Percentiles rank a stretch among this genome's conserved stretches.
Conservation (phyloP, 139 green algal genomes). For the Edaphochlamys debaryana region DNA sequence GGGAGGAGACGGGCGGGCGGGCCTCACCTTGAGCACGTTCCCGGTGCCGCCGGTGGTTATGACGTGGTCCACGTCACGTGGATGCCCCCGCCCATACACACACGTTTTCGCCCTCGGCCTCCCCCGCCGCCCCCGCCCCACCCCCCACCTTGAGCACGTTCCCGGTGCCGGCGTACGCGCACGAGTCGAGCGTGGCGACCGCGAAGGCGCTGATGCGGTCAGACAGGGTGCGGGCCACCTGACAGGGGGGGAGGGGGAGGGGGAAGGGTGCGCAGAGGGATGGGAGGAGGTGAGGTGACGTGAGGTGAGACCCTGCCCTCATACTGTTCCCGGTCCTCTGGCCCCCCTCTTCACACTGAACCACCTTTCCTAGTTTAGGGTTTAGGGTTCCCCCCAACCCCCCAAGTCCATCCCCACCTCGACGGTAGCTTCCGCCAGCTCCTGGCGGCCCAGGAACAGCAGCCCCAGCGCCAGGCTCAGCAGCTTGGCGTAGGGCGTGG, state of each 20-base stretch:
- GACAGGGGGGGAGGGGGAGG: not conserved
- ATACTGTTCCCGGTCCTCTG: too few species aligned
- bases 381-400: too few species aligned
- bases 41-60: slow-evolving; percentile 95
- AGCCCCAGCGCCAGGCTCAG: slow-evolving; percentile 92
- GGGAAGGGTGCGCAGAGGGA: not conserved
- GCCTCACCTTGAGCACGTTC: slow-evolving; percentile 93
- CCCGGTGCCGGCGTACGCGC: slow-evolving; percentile 95
- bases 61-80: too few species aligned
- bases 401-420: slow-evolving; percentile 89
- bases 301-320: too few species aligned
- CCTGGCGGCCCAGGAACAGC: slow-evolving; percentile 94
- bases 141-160: slow-evolving; percentile 94
- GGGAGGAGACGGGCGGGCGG: too few species aligned
- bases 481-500: slow-evolving; percentile 74
- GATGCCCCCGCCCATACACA: too few species aligned
- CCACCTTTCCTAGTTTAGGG: too few species aligned
- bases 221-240: slow-evolving; percentile 90
- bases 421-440: slow-evolving; percentile 91
- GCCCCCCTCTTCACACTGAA: not conserved
- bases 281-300: not conserved
- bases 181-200: slow-evolving; percentile 80
- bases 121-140: too few species aligned
- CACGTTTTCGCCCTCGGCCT: too few species aligned
- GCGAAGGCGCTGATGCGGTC: slow-evolving; percentile 82